A percentile compares a stretch with the other conserved stretches of the same genome.
Conservation (phyloP, 73 alveolate genomes). For the Paramecium primaurelia region DNA sequence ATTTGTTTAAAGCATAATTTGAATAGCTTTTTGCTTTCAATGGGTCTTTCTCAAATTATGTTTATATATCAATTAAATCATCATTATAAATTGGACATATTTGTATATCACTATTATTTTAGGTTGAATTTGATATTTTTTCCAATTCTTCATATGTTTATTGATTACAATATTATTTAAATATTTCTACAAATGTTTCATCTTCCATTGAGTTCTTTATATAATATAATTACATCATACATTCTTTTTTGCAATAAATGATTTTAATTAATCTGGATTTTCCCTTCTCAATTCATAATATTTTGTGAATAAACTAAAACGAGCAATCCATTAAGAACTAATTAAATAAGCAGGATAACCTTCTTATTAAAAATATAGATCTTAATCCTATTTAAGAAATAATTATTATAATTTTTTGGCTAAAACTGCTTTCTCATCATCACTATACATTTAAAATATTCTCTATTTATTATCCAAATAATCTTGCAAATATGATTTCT, state of each 20-base stretch:
- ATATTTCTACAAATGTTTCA: conserved; percentile 1
- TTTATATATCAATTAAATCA: background rate
- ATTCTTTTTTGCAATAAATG: background rate
- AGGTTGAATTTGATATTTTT: background rate
- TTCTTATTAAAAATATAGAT: background rate
- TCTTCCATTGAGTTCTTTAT: conserved; percentile 20
- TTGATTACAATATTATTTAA: background rate
- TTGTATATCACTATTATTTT: background rate
- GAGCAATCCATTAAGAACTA: background rate
- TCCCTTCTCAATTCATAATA: background rate
- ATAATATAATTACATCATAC: background rate
- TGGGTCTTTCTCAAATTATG: conserved; percentile 58
- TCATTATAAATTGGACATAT: background rate
- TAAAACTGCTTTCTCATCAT: background rate
- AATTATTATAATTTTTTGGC: background rate
- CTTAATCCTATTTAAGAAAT: background rate
- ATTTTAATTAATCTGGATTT: background rate
- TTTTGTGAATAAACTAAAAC: background rate
- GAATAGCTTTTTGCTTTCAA: conserved; percentile 26
- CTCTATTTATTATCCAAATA: background rate
- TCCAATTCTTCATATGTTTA: background rate
- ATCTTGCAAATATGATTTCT: background rate
- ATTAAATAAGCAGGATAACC: conserved; percentile 50
- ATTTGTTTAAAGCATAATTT: conserved; percentile 50
- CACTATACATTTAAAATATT: background rate